phyloP scores from a whole-genome alignment of 2,329 filamentous ascomycete genomes.

The Aureobasidium melanogenum region DNA sequence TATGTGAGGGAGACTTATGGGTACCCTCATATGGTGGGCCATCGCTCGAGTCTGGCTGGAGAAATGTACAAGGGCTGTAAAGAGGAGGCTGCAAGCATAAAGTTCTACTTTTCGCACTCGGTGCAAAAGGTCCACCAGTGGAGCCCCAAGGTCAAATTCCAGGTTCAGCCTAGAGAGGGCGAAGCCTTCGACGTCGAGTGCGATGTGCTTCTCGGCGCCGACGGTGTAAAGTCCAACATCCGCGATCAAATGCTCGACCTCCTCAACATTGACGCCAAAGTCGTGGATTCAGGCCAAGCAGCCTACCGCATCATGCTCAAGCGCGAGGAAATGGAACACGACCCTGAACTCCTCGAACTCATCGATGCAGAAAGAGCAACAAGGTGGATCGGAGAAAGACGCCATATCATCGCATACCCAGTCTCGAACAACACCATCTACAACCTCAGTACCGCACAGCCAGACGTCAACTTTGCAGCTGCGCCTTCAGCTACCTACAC shows the following conservation, averaged over 20 bases:
- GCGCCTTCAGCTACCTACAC: slow-evolving; percentile 55
- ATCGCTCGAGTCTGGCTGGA: slow-evolving; percentile 62
- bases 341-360: slow-evolving; percentile 59
- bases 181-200: slow-evolving; percentile 45
- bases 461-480: slow-evolving; percentile 50
- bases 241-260: slow-evolving; percentile 46
- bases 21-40: slow-evolving; percentile 72
- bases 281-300: slow-evolving; percentile 64
- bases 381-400: slow-evolving; percentile 66
- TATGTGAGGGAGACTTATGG: slow-evolving; percentile 61
- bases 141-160: slow-evolving; percentile 51
- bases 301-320: slow-evolving; percentile 72
- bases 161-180: slow-evolving; percentile 46
- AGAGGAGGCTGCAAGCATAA: slow-evolving; percentile 48
- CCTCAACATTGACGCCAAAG: slow-evolving; percentile 44
- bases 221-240: slow-evolving; percentile 41
- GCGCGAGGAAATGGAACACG: slow-evolving; percentile 55
- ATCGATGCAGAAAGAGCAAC: slow-evolving; percentile 59
- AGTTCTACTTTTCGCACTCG: slow-evolving; percentile 57
- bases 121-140: slow-evolving; percentile 51
- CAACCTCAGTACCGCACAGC: slow-evolving; percentile 56
- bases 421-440: slow-evolving; percentile 59
- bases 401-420: slow-evolving; percentile 72
- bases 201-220: slow-evolving; percentile 37
- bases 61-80: slow-evolving; percentile 64